Conservation (phyloP, 331 rosid genomes). For the Prunus yedoensis region DNA sequence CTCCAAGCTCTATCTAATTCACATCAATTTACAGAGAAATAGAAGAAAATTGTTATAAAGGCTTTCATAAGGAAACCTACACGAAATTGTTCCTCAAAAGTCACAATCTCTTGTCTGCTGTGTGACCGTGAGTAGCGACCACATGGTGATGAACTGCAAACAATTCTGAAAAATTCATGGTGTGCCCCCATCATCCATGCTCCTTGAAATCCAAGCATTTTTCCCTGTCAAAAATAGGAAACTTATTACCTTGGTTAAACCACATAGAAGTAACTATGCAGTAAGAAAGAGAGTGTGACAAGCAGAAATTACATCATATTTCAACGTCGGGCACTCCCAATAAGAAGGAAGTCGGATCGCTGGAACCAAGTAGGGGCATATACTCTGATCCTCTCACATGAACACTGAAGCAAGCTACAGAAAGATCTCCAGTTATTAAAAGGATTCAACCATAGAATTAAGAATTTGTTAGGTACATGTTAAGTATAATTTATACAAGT, state of each 20-base stretch:
- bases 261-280: background rate
- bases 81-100: slow-evolving; percentile 13
- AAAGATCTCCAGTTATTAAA: slow-evolving; percentile 18
- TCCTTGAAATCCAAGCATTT: background rate
- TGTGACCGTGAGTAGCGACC: background rate
- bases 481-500: background rate
- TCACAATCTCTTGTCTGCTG: slow-evolving; percentile 4
- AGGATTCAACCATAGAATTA: background rate
- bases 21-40: background rate
- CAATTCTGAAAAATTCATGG: background rate
- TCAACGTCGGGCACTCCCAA: slow-evolving; percentile 70
- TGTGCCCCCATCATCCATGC: background rate
- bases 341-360: slow-evolving; percentile 68
- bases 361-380: slow-evolving; percentile 69
- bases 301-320: slow-evolving; percentile 43
- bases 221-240: slow-evolving; percentile 13
- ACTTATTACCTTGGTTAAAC: background rate
- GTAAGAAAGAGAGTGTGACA: background rate
- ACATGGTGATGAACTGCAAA: slow-evolving; percentile 12
- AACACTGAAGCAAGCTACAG: slow-evolving; percentile 89
- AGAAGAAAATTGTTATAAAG: slow-evolving; percentile 1
- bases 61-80: slow-evolving; percentile 1
- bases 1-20: background rate
- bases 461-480: background rate
- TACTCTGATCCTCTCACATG: slow-evolving; percentile 96